These are phyloP conservation scores for Penicillium crystallinum DNA, from an alignment of 495 filamentous ascomycete genomes.

Conservation along the genomic window DNA sequence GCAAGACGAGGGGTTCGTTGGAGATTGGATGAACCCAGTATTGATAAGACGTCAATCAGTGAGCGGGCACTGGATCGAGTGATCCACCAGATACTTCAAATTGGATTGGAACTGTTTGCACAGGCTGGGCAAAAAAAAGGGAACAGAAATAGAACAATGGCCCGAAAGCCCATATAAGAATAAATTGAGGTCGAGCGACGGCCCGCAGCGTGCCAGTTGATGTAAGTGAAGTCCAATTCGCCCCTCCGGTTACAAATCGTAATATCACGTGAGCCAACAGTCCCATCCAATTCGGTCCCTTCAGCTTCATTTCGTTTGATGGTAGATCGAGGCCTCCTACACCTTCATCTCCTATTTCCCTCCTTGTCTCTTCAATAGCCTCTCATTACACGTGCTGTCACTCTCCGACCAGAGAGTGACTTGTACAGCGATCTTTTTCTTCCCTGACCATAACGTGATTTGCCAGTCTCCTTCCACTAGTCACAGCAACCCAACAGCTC, in stretches of 20 bases:
- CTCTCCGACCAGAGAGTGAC: not conserved
- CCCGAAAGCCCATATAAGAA: slow-evolving; percentile 1
- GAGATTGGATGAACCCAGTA: not conserved
- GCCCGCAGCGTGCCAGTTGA: slow-evolving; percentile 10
- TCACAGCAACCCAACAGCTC: slow-evolving; percentile 5
- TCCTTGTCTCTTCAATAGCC: not conserved
- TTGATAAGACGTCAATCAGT: slow-evolving; percentile 11
- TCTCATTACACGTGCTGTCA: not conserved
- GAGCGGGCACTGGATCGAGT: not conserved
- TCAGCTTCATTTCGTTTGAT: slow-evolving; percentile 7
- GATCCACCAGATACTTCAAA: not conserved
- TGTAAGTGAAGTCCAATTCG: slow-evolving; percentile 1
- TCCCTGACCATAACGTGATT: not conserved
- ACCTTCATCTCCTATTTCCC: not conserved
- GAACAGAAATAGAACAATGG: not conserved
- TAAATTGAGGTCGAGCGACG: slow-evolving; percentile 1
- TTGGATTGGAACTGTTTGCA: not conserved
- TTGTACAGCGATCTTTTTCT: not conserved
- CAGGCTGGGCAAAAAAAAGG: not conserved
- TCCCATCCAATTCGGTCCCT: slow-evolving; percentile 8
- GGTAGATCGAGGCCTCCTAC: slow-evolving; percentile 1
- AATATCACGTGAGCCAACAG: slow-evolving; percentile 2
- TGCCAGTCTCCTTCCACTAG: slow-evolving; percentile 1
- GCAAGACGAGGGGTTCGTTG: not conserved
- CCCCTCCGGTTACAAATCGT: slow-evolving; percentile 8